Evolutionary conservation across 768 basidiomycete species (phyloP).

Genomic region (Leccinum rimulosum): DNA sequence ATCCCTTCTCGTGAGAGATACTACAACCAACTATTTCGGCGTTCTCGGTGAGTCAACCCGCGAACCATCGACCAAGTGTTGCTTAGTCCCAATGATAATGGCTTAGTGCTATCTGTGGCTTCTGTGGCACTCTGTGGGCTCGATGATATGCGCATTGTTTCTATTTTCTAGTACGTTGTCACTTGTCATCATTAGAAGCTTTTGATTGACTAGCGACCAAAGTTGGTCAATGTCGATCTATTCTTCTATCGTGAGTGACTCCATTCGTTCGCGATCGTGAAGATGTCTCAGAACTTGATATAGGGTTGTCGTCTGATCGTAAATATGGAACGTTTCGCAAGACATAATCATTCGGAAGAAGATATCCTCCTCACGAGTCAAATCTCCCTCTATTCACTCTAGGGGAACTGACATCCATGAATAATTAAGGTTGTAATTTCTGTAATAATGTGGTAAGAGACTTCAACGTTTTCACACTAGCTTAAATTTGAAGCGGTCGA

Average conservation of each 20-base stretch:
- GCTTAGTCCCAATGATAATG: neutral
- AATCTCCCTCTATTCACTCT: slow-evolving; percentile 1
- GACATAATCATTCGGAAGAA: neutral
- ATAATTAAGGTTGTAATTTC: neutral
- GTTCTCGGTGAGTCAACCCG: slow-evolving; percentile 34
- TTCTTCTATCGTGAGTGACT: slow-evolving; percentile 18
- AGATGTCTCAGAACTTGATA: neutral
- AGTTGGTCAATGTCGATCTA: slow-evolving; percentile 18
- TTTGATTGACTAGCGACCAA: slow-evolving; percentile 3
- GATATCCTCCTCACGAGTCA: slow-evolving; percentile 11
- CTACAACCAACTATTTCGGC: slow-evolving; percentile 41
- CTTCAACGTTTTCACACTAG: neutral
- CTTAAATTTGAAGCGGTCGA: slow-evolving; percentile 60
- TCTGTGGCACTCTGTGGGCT: neutral
- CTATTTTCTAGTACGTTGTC: slow-evolving; percentile 4
- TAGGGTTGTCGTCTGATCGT: slow-evolving; percentile 27
- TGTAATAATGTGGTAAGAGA: neutral
- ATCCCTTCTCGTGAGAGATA: slow-evolving; percentile 42
- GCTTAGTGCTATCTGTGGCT: slow-evolving; percentile 5
- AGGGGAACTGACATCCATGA: neutral
- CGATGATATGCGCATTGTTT: slow-evolving; percentile 1
- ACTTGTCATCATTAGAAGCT: neutral
- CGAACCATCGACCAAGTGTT: neutral
- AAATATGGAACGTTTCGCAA: slow-evolving; percentile 21
- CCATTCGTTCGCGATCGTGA: neutral